Evolutionary conservation across 1,139 yeast genomes (phyloP).

Genomic region (Taphrina wiesneri): DNA sequence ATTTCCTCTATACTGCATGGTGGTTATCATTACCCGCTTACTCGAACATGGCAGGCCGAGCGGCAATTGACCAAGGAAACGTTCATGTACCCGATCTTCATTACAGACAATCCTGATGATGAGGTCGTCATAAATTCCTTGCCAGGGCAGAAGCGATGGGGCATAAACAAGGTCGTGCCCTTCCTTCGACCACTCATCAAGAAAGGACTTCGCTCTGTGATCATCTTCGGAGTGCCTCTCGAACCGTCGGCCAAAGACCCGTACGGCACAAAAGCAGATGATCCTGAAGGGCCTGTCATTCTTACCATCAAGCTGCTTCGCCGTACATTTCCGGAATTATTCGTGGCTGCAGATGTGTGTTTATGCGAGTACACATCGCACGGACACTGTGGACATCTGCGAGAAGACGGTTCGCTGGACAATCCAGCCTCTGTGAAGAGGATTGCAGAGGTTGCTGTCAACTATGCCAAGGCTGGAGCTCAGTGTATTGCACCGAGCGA

Average conservation of each 20-base stretch:
- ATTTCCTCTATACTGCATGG: slow-evolving; percentile 34
- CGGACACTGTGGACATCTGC: slow-evolving; percentile 92
- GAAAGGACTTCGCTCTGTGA: slow-evolving; percentile 83
- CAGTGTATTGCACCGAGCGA: slow-evolving; percentile 91
- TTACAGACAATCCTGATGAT: slow-evolving; percentile 79
- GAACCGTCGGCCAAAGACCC: slow-evolving; percentile 73
- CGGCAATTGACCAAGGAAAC: slow-evolving; percentile 68
- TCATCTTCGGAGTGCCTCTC: slow-evolving; percentile 88
- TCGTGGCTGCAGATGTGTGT: slow-evolving; percentile 91
- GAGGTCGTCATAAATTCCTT: slow-evolving; percentile 70
- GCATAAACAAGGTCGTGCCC: slow-evolving; percentile 74
- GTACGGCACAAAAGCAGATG: slow-evolving; percentile 88
- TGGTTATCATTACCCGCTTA: slow-evolving; percentile 81
- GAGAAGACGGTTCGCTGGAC: slow-evolving; percentile 81
- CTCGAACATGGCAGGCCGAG: slow-evolving; percentile 89
- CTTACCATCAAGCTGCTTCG: slow-evolving; percentile 67
- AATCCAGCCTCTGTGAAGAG: slow-evolving; percentile 75
- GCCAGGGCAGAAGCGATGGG: slow-evolving; percentile 81
- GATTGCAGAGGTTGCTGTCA: slow-evolving; percentile 91
- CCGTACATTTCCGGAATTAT: slow-evolving; percentile 71
- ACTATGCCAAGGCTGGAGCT: slow-evolving; percentile 80
- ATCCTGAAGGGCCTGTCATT: slow-evolving; percentile 94
- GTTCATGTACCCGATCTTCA: slow-evolving; percentile 86
- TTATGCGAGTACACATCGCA: slow-evolving; percentile 94
- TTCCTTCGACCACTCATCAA: slow-evolving; percentile 67